These are phyloP conservation scores for Breviolum minutum DNA, from an alignment of 73 alveolate species.

Conservation along the genomic window DNA sequence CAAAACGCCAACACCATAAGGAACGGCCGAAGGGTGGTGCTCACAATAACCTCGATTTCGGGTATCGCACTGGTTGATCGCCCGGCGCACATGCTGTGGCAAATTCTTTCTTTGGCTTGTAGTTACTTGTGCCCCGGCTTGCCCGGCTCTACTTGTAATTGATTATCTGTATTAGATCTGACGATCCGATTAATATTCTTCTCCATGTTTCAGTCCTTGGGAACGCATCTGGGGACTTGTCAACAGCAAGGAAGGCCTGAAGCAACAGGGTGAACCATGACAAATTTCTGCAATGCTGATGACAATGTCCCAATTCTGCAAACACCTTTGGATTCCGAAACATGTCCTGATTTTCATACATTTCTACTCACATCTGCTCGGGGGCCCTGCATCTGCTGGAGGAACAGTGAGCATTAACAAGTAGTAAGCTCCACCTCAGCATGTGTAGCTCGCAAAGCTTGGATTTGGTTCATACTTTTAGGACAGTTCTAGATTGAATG, in stretches of 20 bases:
- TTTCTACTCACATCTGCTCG: not conserved
- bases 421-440: conserved; percentile 67
- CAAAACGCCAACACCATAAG: too few relatives aligned
- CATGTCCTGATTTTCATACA: not conserved
- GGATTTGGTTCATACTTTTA: too few relatives aligned
- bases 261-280: not conserved
- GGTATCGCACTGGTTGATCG: too few relatives aligned
- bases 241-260: conserved; percentile 66
- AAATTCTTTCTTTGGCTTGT: too few relatives aligned
- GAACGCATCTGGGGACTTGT: conserved; percentile 68
- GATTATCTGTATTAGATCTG: too few relatives aligned
- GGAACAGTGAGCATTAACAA: conserved; percentile 63
- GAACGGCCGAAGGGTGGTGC: too few relatives aligned
- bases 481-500: too few relatives aligned
- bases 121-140: too few relatives aligned
- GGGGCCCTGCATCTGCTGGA: conserved; percentile 59
- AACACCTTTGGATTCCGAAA: not conserved
- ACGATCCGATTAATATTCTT: too few relatives aligned
- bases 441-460: not conserved
- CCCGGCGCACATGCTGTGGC: too few relatives aligned
- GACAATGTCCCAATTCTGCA: not conserved
- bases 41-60: too few relatives aligned
- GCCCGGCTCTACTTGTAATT: too few relatives aligned
- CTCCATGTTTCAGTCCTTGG: conserved; percentile 20
- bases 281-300: not conserved